Evolutionary conservation across 2,329 filamentous ascomycete species (phyloP).

Genomic region (Diaporthe sp.): DNA sequence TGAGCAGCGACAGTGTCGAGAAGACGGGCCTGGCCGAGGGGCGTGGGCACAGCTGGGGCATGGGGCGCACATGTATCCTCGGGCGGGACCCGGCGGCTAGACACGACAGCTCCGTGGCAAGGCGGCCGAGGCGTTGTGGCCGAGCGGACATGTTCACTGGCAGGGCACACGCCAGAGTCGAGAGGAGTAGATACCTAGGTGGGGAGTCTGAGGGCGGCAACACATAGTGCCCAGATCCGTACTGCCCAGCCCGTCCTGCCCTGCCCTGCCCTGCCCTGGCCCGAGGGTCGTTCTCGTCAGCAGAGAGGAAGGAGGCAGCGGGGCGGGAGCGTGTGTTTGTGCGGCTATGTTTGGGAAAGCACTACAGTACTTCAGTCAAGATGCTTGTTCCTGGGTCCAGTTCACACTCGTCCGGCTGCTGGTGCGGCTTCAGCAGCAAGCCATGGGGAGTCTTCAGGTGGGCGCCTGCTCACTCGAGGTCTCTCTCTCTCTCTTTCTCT

Average conservation of each 20-base stretch:
- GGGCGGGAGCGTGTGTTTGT: not conserved
- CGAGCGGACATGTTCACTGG: not conserved
- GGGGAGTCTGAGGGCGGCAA: not conserved
- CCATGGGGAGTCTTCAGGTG: not conserved
- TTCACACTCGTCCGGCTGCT: not conserved
- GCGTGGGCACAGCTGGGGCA: not conserved
- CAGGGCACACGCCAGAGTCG: not conserved
- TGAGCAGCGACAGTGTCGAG: constrained; percentile 23
- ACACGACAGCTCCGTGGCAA: not conserved
- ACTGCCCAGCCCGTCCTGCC: not conserved
- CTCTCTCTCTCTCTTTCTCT: too few relatives aligned
- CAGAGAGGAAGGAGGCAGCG: not conserved
- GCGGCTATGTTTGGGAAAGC: not conserved
- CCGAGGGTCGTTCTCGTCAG: not conserved
- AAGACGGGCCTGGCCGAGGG: constrained; percentile 1
- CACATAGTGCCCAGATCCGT: not conserved
- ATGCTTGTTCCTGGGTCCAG: not conserved
- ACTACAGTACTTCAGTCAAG: too few relatives aligned
- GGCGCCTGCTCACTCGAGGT: not conserved
- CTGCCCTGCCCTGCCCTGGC: not conserved
- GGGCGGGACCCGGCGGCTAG: not conserved
- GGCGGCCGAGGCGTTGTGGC: not conserved
- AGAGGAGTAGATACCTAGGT: not conserved
- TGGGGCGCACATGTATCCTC: not conserved
- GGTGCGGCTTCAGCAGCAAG: not conserved